These are phyloP conservation scores for Suillus weaverae DNA, from an alignment of 768 basidiomycete species.

Conservation along the genomic window DNA sequence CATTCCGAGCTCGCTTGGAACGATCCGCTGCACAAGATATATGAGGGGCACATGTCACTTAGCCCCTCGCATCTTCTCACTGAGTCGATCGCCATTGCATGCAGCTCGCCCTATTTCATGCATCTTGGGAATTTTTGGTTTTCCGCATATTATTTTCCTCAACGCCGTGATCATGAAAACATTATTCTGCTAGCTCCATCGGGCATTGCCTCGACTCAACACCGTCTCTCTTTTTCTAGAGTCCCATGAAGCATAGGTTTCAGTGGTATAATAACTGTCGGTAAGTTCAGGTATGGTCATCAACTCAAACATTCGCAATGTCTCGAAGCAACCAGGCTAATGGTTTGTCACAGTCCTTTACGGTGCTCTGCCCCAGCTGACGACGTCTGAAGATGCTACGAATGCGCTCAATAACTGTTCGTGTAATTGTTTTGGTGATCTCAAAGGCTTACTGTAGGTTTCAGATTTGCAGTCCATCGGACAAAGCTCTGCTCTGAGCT, in stretches of 20 bases:
- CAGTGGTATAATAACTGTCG: constrained; percentile 27
- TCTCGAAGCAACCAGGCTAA: constrained; percentile 12
- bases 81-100: constrained; percentile 36
- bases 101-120: constrained; percentile 33
- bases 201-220: constrained; percentile 28
- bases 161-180: constrained; percentile 32
- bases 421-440: constrained; percentile 12
- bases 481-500: constrained; percentile 48
- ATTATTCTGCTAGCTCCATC: constrained; percentile 28
- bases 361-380: background rate
- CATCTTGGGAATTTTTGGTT: constrained; percentile 21
- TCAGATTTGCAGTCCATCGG: constrained; percentile 56
- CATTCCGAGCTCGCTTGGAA: constrained; percentile 24
- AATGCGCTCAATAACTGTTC: constrained; percentile 44
- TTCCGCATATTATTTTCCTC: constrained; percentile 29
- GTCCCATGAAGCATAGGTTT: constrained; percentile 3
- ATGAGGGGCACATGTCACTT: constrained; percentile 35
- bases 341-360: background rate
- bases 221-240: constrained; percentile 16
- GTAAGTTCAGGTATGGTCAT: constrained; percentile 16
- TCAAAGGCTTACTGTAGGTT: constrained; percentile 1
- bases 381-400: constrained; percentile 23
- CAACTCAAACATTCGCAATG: constrained; percentile 22
- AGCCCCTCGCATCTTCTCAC: constrained; percentile 34
- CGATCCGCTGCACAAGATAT: constrained; percentile 35